Conservation (phyloP, 2,329 filamentous ascomycete genomes). For the Metarhizium album region DNA sequence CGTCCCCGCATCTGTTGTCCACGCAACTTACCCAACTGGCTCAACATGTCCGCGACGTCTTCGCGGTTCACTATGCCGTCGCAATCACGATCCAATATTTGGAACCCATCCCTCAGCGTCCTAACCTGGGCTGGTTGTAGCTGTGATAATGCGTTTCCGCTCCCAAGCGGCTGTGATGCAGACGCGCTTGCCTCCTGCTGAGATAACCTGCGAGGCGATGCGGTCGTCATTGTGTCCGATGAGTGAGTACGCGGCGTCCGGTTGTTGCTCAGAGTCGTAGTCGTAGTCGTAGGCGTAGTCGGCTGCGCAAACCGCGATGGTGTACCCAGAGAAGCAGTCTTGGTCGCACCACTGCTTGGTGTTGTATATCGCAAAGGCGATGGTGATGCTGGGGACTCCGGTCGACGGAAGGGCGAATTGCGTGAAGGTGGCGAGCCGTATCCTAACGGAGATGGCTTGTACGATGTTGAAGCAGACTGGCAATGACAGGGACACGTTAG, state of each 20-base stretch:
- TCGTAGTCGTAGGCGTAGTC: constrained; percentile 27
- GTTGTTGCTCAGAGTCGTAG: constrained; percentile 24
- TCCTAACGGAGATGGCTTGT: constrained; percentile 61
- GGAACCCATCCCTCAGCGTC: constrained; percentile 84
- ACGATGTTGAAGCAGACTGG: constrained; percentile 45
- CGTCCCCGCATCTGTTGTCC: background rate
- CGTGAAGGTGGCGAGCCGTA: constrained; percentile 54
- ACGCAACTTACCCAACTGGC: constrained; percentile 56
- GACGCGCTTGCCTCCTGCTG: constrained; percentile 17
- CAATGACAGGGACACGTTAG: constrained; percentile 16
- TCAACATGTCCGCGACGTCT: constrained; percentile 79
- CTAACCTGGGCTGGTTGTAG: constrained; percentile 74
- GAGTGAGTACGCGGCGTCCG: constrained; percentile 26
- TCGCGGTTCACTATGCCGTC: constrained; percentile 74
- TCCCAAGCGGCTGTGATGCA: constrained; percentile 25
- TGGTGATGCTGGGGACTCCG: constrained; percentile 54
- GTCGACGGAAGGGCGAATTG: constrained; percentile 52
- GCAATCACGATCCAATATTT: constrained; percentile 82
- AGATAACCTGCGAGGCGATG: constrained; percentile 26
- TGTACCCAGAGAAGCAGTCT: constrained; percentile 19
- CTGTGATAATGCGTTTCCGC: constrained; percentile 52
- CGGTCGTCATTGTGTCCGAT: constrained; percentile 24
- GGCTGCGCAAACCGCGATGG: constrained; percentile 28
- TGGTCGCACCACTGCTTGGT: constrained; percentile 51
- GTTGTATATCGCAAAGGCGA: constrained; percentile 54